Base-by-base conservation (phyloP, 2,329 filamentous ascomycete genomes). In the Escovopsis sp. region DNA sequence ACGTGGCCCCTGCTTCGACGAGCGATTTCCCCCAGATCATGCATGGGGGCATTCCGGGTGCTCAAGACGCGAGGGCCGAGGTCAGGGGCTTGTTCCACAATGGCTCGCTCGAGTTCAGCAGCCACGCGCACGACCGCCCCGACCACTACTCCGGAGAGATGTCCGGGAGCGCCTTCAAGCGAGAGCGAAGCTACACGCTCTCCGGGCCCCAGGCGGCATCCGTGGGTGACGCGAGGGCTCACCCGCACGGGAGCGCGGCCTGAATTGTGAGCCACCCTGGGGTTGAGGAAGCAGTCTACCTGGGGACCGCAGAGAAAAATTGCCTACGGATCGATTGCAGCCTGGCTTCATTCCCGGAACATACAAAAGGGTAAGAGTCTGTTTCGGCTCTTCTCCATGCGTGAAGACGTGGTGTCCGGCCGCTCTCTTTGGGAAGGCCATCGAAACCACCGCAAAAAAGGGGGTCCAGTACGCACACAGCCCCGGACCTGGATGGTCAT, bases 21-120 rank as follows among this genome's bases (percentile, higher is more conserved):
- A 62, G 61, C 35, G 69, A 73, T 36, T 72, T 72, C 43, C 57
- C 60, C 3, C 62, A 65, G 38, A 60, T 63, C 5, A 58, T 68
- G 39, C 61, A 34, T 15, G 33, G 17, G 11, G 31, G 38, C 11
- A 21, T 21, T n/a, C n/a, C 35, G 33, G 33, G 27, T 4, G 52
- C 45, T 36, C 53, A 57, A 14, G 17, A 14, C 14, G 52, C 56
- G 11, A 51, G 61, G 40, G 64, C 63, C 4, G 59, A 63, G 9
- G 62, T 66, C 50, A 54, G 62, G 37, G 63, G 65, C 39, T 53
- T 55, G 0, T 68, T 66, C 41, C 52, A 55, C 13, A 52, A 54
- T 33, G 51, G 55, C 6, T 43, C 54, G n/a, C 40, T 51, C 27
- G 41, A 43, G 18, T 48, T 45, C 33, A 35, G 34, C 21, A 25